Evolutionary conservation across 2,329 filamentous ascomycete species (phyloP).

Genomic region (Pseudogymnoascus sp.): DNA sequence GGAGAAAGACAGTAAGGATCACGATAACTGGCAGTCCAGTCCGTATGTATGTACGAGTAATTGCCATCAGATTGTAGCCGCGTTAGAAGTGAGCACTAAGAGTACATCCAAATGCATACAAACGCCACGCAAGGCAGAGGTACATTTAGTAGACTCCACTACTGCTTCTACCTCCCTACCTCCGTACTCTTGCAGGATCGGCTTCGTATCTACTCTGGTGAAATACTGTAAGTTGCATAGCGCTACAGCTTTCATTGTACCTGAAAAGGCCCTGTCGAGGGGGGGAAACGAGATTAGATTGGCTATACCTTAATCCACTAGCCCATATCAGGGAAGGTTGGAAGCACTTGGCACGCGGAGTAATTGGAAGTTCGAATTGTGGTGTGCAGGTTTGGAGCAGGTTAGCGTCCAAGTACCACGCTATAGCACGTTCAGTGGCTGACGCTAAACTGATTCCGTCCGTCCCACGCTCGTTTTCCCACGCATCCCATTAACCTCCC

Average conservation of each 20-base stretch:
- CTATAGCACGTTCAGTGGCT: conserved; percentile 1
- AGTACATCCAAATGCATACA: conserved; percentile 4
- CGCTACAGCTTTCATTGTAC: background rate
- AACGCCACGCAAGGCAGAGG: background rate
- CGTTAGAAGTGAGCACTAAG: background rate
- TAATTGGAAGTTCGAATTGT: conserved; percentile 8
- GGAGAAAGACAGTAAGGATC: conserved; percentile 2
- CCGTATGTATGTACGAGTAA: background rate
- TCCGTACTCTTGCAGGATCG: background rate
- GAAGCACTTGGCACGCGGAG: conserved; percentile 2
- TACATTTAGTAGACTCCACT: background rate
- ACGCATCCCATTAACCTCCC: background rate
- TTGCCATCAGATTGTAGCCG: background rate
- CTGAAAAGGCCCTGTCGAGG: background rate
- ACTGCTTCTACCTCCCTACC: background rate
- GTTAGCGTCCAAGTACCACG: background rate
- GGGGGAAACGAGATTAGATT: conserved; percentile 3
- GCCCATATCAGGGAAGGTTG: background rate
- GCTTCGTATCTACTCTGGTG: background rate
- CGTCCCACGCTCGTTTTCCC: background rate
- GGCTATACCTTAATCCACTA: background rate
- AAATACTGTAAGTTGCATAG: background rate
- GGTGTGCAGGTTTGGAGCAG: background rate
- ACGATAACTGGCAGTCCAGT: background rate
- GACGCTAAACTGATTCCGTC: background rate